Conservation (phyloP, 169 alveolate species). For the Theileria orientalis region DNA sequence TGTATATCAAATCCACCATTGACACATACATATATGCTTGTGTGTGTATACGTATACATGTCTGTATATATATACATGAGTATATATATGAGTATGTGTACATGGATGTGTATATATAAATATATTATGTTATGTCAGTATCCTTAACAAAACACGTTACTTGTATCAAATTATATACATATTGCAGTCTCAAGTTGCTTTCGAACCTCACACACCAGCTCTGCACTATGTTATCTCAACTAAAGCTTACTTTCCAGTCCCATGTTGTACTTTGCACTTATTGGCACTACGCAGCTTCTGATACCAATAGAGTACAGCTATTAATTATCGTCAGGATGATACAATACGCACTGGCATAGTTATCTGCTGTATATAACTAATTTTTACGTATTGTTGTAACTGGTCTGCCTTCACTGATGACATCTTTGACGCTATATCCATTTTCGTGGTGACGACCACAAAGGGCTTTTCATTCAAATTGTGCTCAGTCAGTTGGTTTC, state of each 20-base stretch:
- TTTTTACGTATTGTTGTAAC: slow-evolving; percentile 15
- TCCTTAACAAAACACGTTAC: not conserved
- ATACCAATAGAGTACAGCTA: slow-evolving; percentile 12
- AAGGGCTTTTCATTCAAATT: slow-evolving; percentile 47
- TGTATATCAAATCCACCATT: no score
- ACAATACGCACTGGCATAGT: no score
- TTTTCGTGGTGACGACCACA: slow-evolving; percentile 42
- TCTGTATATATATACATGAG: no score
- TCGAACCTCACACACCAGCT: slow-evolving; percentile 18
- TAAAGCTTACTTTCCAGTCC: not conserved
- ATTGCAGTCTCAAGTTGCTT: not conserved
- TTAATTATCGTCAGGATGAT: no score
- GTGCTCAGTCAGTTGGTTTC: slow-evolving; percentile 24
- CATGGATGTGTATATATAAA: no score
- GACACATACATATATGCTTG: no score
- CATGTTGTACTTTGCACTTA: slow-evolving; percentile 14
- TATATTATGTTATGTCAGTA: no score
- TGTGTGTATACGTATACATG: no score
- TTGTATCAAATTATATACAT: no score
- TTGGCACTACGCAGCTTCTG: slow-evolving; percentile 13
- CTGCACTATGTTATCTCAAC: not conserved
- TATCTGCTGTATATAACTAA: not conserved
- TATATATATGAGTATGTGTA: no score
- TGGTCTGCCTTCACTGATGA: slow-evolving; percentile 32
- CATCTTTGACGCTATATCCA: slow-evolving; percentile 32